phyloP scores from a whole-genome alignment of 306 rosid genomes.

The Acacia acuminata region DNA sequence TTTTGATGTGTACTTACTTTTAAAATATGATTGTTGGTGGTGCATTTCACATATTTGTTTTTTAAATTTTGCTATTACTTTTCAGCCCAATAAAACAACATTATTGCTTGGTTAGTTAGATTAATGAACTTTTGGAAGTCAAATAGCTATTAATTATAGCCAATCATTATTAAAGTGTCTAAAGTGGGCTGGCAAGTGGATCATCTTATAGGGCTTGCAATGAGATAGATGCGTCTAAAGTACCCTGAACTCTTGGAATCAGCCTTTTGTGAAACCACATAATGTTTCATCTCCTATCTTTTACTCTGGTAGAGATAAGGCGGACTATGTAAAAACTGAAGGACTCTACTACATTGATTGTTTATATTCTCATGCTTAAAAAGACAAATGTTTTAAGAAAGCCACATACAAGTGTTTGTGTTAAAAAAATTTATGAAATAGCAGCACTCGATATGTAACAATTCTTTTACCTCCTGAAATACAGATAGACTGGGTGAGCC shows the following conservation, averaged over 20 bases:
- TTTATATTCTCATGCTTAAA: not conserved
- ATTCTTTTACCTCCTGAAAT: not conserved
- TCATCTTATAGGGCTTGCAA: not conserved
- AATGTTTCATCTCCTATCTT: not conserved
- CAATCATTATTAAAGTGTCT: not conserved
- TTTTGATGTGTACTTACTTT: not conserved
- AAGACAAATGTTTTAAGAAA: constrained; percentile 18
- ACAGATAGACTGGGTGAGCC: not conserved
- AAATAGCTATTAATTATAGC: not conserved
- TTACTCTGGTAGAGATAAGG: not conserved
- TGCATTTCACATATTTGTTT: not conserved
- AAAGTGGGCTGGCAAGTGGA: not conserved
- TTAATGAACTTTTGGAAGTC: constrained; percentile 7
- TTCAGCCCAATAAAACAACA: not conserved
- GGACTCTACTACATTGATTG: not conserved
- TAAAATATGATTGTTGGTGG: constrained; percentile 10
- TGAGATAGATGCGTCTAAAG: not conserved
- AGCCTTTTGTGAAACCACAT: not conserved
- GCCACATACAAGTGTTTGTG: not conserved
- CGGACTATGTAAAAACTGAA: not conserved
- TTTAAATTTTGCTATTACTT: not conserved
- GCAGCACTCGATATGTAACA: not conserved
- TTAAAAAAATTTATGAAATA: not conserved
- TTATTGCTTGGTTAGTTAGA: not conserved
- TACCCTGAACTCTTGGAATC: not conserved